Percentiles rank a stretch among this genome's conserved stretches.
Evolutionary conservation across 2,329 filamentous ascomycete species (phyloP).

Genomic region (Pseudogymnoascus sp.): DNA sequence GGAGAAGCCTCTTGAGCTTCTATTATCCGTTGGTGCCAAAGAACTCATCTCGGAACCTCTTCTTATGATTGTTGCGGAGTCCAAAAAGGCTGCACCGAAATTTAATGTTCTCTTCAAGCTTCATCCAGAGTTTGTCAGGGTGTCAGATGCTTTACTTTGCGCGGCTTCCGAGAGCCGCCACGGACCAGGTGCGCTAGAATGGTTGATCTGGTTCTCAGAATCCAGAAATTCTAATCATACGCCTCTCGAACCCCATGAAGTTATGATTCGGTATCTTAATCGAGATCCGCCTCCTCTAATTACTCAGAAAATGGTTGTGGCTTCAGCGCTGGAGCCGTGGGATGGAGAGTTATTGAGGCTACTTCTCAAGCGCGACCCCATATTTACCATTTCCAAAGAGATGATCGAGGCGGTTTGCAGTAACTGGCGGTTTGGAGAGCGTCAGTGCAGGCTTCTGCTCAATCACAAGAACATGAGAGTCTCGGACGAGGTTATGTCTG

Average conservation of each 20-base stretch:
- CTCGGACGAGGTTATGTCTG: not conserved
- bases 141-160: not conserved
- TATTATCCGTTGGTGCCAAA: not conserved
- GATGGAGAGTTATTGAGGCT: not conserved
- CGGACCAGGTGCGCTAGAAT: not conserved
- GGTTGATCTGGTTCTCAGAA: not conserved
- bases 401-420: not conserved
- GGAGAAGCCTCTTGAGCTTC: not conserved
- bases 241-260: not conserved
- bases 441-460: not conserved
- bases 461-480: not conserved
- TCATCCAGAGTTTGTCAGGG: not conserved
- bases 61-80: not conserved
- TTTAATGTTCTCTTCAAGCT: not conserved
- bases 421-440: not conserved
- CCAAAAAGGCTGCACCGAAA: not conserved
- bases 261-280: not conserved
- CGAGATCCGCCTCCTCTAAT: not conserved
- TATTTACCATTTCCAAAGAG: not conserved
- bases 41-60: not conserved
- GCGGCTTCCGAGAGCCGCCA: not conserved
- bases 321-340: not conserved
- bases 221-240: not conserved
- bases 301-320: not conserved
- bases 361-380: not conserved